A percentile compares a stretch with the other conserved stretches of the same genome.
These are phyloP conservation scores for Barnettozyma sp. DNA, from an alignment of 805 yeast species.

Conservation along the genomic window DNA sequence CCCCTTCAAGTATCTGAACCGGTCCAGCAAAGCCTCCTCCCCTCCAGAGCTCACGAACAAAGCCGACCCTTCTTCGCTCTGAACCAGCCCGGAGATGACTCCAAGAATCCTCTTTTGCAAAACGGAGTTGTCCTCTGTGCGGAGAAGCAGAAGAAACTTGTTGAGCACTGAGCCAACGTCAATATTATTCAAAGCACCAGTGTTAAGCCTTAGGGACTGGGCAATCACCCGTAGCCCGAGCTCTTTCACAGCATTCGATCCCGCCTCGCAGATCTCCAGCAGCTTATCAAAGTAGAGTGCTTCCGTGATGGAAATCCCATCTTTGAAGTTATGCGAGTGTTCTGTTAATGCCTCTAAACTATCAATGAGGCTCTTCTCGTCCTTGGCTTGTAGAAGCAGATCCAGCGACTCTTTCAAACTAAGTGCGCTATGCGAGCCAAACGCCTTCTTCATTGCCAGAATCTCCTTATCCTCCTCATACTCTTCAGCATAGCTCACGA, in stretches of 20 bases:
- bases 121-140: constrained; percentile 24
- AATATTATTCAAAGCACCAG: constrained; percentile 43
- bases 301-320: constrained; percentile 44
- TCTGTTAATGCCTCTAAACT: constrained; percentile 41
- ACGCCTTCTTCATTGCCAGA: constrained; percentile 19
- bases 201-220: constrained; percentile 68
- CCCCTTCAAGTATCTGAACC: constrained; percentile 19
- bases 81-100: constrained; percentile 40
- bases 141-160: constrained; percentile 9
- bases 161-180: constrained; percentile 12
- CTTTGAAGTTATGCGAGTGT: constrained; percentile 60
- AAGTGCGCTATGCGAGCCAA: constrained; percentile 13
- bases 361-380: constrained; percentile 13
- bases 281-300: constrained; percentile 28
- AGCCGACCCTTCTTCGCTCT: constrained; percentile 29
- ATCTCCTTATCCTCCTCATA: constrained; percentile 19
- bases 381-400: constrained; percentile 1
- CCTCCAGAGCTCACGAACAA: constrained; percentile 19
- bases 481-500: constrained; percentile 13
- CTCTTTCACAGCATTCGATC: constrained; percentile 34
- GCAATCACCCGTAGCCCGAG: constrained; percentile 53
- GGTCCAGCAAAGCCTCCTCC: constrained; percentile 20
- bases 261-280: constrained; percentile 21
- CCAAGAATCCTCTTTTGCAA: constrained; percentile 46
- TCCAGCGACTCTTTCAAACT: constrained; percentile 16